Evolutionary conservation across 202 grass and related monocot species (phyloP).

Genomic region (Bolboschoenoplectus hybrid): DNA sequence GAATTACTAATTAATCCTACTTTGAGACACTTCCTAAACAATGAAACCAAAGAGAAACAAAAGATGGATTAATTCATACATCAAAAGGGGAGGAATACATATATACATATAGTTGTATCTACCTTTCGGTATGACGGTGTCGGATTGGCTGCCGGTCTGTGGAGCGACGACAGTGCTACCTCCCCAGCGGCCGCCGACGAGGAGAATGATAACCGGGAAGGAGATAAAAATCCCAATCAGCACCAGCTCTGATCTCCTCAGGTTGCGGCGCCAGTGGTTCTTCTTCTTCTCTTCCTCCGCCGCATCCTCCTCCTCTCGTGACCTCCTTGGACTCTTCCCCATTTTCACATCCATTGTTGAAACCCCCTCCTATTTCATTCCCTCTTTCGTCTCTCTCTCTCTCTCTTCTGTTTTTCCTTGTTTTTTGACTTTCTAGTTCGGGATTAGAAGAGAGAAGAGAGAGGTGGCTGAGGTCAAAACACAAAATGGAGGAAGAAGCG

Average conservation of each 20-base stretch:
- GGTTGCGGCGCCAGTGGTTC: slow-evolving; percentile 54
- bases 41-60: slow-evolving; percentile 6
- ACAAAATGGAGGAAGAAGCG: slow-evolving; percentile 24
- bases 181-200: slow-evolving; percentile 50
- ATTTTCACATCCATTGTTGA: slow-evolving; percentile 61
- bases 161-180: neutral
- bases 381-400: neutral
- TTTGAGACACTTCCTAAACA: neutral
- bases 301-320: slow-evolving; percentile 28
- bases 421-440: slow-evolving; percentile 10
- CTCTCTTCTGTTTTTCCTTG: neutral
- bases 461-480: slow-evolving; percentile 39
- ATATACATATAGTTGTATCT: neutral
- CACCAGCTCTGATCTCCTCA: slow-evolving; percentile 56
- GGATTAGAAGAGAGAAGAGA: slow-evolving; percentile 31
- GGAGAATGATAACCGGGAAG: slow-evolving; percentile 52
- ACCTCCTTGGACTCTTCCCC: slow-evolving; percentile 64
- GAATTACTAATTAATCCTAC: neutral
- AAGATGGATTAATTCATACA: slow-evolving; percentile 12
- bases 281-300: slow-evolving; percentile 52
- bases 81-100: neutral
- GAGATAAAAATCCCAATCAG: slow-evolving; percentile 67
- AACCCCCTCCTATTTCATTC: neutral
- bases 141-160: neutral
- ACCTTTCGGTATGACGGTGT: neutral